Evolutionary conservation across 31 red algal genomes (phyloP).

Genomic region (Porphyra umbilicalis): DNA sequence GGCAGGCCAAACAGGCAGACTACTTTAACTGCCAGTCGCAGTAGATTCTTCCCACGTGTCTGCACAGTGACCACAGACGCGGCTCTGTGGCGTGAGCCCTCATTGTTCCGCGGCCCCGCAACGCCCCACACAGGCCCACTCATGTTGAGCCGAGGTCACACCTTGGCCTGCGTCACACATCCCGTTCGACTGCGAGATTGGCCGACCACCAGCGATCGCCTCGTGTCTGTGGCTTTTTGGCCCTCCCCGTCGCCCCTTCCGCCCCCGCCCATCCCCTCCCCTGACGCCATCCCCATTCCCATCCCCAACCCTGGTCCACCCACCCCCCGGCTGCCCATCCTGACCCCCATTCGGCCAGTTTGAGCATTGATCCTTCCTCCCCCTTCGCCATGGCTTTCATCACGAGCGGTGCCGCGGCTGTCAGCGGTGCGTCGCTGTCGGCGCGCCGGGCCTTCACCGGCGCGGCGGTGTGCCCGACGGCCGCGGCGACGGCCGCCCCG

Average conservation of each 20-base stretch:
- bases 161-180: conserved; percentile 2
- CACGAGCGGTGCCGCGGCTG: conserved; percentile 1
- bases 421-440: conserved; percentile 32
- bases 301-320: background rate
- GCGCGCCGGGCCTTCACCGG: conserved; percentile 25
- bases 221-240: background rate
- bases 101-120: too few species aligned
- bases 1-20: too few species aligned
- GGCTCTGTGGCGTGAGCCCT: too few species aligned
- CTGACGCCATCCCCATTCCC: background rate
- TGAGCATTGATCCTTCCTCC: background rate
- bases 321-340: too few species aligned
- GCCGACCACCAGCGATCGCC: background rate
- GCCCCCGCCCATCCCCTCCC: background rate
- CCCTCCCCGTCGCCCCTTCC: background rate
- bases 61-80: too few species aligned
- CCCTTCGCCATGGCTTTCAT: conserved; percentile 37
- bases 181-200: background rate
- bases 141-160: too few species aligned
- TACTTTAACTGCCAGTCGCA: too few species aligned
- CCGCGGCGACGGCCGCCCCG: background rate
- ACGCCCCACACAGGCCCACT: too few species aligned
- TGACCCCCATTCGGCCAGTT: background rate
- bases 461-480: conserved; percentile 16
- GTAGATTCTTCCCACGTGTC: too few species aligned